phyloP scores from a whole-genome alignment of 768 basidiomycete genomes.

The Amanita fuliginea region DNA sequence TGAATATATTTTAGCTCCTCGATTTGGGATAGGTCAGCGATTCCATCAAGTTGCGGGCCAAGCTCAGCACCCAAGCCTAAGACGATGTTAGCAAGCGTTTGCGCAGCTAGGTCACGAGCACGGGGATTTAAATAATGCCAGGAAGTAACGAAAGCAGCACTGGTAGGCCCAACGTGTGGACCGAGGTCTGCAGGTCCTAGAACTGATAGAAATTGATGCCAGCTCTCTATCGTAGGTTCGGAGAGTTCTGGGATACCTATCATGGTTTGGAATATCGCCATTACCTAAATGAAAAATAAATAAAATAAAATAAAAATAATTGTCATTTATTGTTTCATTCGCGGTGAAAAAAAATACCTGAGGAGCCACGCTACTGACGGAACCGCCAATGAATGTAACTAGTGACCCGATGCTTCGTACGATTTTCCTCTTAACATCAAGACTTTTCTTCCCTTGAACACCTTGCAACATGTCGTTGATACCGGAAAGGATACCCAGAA shows the following conservation, averaged over 20 bases:
- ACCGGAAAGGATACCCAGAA: conserved; percentile 77
- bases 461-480: conserved; percentile 86
- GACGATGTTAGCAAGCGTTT: conserved; percentile 62
- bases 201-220: conserved; percentile 66
- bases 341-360: conserved; percentile 48
- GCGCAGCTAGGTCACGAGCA: conserved; percentile 41
- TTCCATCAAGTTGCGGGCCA: conserved; percentile 51
- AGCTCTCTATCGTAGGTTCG: conserved; percentile 68
- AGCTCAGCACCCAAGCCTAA: conserved; percentile 47
- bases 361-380: conserved; percentile 69
- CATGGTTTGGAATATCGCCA: conserved; percentile 92
- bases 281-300: conserved; percentile 54
- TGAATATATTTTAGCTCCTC: conserved; percentile 45
- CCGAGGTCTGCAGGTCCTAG: conserved; percentile 62
- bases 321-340: neutral
- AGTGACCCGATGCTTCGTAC: conserved; percentile 70
- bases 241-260: conserved; percentile 66
- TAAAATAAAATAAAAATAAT: conserved; percentile 18
- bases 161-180: conserved; percentile 78
- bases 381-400: conserved; percentile 56
- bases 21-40: conserved; percentile 70
- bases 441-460: conserved; percentile 63
- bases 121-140: conserved; percentile 56
- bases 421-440: conserved; percentile 61
- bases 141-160: conserved; percentile 67